Base-by-base conservation (phyloP, 352 stramenopile genomes). In the Nothophytophthora sp. region DNA sequence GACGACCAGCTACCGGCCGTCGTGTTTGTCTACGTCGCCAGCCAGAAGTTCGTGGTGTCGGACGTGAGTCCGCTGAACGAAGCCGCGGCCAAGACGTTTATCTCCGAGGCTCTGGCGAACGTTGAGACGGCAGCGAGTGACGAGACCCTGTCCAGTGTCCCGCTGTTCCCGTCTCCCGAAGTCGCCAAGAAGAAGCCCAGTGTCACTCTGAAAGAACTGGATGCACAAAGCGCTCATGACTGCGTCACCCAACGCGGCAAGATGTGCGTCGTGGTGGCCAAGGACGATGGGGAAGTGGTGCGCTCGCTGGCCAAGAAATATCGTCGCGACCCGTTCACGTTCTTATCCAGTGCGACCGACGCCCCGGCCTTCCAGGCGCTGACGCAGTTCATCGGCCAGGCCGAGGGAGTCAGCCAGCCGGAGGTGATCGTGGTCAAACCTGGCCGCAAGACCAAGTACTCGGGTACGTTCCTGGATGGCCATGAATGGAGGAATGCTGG, bases 231-330 rank as follows among this genome's bases (percentile, higher is more conserved):
- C 25, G 51, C 81, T 47, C 52, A 48, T 24, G 62, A 67, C 16
- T 93, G 80, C 34, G 30, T 76, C 11, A 45, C 47, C 1, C 81
- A 83, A 41, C 63, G 54, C 25, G 69, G 74, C 28, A 88, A 89
- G 43, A 90, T 93, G 73, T 91, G 83, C 53, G 80, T 93, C 23
- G 46, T 93, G 0, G 57, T 89, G 34, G 64, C 74, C 3, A 77
- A 70, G 33, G 69, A 70, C n/a, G 57, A 72, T 12, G 50, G 37
- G 5, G 42, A 64, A 15, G 23, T 70, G 38, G 57, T 83, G 30
- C 80, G 78, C 15, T 55, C 75, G n/a, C 59, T 90, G 20, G 83
- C 83, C 11, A 91, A 91, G 62, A 74, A 74, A n/a, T 91, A 90
- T 60, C 80, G 82, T 16, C 82, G 83, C 16, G 78, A 90, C 35